These are phyloP conservation scores for Orychophragmus violaceus DNA, from an alignment of 345 rosid species.

Conservation along the genomic window DNA sequence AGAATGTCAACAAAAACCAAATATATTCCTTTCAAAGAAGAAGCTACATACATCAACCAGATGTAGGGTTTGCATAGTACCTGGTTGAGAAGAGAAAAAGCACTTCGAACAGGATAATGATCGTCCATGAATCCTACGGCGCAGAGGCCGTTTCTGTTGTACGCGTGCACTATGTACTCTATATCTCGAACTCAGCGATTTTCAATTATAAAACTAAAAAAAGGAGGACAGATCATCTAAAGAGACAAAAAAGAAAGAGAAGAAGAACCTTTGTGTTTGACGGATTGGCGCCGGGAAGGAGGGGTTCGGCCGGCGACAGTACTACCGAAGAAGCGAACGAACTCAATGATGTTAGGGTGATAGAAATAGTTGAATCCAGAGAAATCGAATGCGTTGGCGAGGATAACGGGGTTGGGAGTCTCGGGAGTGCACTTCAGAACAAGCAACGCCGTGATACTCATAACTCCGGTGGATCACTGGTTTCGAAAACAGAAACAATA, in stretches of 20 bases:
- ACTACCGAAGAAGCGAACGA: conserved; percentile 14
- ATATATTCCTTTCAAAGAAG: not conserved
- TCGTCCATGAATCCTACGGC: conserved; percentile 92
- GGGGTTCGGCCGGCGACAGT: conserved; percentile 90
- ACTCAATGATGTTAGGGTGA: not conserved
- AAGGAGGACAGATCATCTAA: not conserved
- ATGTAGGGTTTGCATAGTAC: conserved; percentile 25
- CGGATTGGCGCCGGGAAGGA: conserved; percentile 86
- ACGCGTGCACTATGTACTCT: conserved; percentile 92
- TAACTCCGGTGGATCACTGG: not conserved
- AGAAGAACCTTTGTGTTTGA: conserved; percentile 77
- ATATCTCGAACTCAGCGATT: not conserved
- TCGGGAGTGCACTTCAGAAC: not conserved
- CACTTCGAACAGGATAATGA: conserved; percentile 87
- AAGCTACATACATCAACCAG: not conserved
- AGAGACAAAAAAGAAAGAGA: not conserved
- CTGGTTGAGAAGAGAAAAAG: conserved; percentile 88
- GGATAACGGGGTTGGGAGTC: not conserved
- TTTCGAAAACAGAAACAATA: not conserved
- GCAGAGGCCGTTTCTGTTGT: conserved; percentile 83
- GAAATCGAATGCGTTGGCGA: not conserved
- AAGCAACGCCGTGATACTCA: not conserved
- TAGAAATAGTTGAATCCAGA: not conserved
- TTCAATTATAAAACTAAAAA: not conserved
- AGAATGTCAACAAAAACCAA: not conserved